Percentiles rank a stretch among this genome's conserved stretches.
Conservation (phyloP, 2,329 filamentous ascomycete genomes). For the Fusarium algeriense region DNA sequence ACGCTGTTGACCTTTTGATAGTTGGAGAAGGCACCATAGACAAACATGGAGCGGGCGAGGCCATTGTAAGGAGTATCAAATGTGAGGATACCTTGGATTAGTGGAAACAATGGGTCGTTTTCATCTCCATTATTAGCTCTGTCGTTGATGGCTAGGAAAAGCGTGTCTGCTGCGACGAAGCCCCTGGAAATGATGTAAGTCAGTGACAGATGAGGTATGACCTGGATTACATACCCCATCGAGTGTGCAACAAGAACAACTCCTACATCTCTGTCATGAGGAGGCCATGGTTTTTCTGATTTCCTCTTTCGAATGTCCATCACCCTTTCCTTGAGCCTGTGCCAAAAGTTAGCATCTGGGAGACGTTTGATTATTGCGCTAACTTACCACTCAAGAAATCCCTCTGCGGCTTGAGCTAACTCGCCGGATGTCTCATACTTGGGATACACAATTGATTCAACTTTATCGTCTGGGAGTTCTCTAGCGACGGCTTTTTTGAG, state of each 20-base stretch:
- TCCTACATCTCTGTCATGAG: conserved; percentile 82
- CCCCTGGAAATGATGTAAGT: conserved; percentile 61
- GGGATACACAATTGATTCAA: conserved; percentile 75
- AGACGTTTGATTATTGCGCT: background rate
- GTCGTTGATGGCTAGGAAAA: conserved; percentile 79
- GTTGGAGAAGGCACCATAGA: conserved; percentile 70
- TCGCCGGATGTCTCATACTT: conserved; percentile 80
- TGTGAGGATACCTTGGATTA: conserved; percentile 82
- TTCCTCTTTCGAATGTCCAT: conserved; percentile 80
- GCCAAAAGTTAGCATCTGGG: background rate
- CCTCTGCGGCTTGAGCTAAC: conserved; percentile 62
- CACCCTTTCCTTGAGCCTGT: conserved; percentile 82
- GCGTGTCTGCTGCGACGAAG: conserved; percentile 84
- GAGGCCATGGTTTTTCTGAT: conserved; percentile 79
- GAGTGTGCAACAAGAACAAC: conserved; percentile 86
- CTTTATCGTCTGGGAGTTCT: conserved; percentile 69
- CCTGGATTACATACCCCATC: conserved; percentile 67
- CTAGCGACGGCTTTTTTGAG: conserved; percentile 69
- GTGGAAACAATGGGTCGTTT: conserved; percentile 75
- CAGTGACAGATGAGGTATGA: no score
- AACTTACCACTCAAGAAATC: conserved; percentile 61
- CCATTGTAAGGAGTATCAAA: conserved; percentile 90
- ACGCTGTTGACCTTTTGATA: conserved; percentile 68
- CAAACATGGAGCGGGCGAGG: conserved; percentile 69
- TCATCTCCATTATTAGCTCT: conserved; percentile 57